Percentiles rank a stretch among this genome's conserved stretches.
phyloP scores from a whole-genome alignment of 768 basidiomycete genomes.

The Leccinum pellstonianum region DNA sequence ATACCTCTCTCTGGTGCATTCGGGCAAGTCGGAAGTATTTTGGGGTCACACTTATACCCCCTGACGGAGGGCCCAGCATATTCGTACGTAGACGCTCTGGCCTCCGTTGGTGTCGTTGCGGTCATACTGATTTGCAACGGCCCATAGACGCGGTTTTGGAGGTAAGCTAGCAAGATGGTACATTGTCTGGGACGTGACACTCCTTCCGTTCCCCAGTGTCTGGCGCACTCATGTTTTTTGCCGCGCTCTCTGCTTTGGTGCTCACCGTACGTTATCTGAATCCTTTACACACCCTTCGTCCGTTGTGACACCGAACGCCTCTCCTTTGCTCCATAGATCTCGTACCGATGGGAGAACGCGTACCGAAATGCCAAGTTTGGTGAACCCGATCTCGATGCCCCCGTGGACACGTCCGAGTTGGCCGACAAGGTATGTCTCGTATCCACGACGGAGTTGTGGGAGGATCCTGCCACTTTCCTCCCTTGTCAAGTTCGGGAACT shows the following conservation, averaged over 20 bases:
- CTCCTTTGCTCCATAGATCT: slow-evolving; percentile 40
- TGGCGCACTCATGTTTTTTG: slow-evolving; percentile 26
- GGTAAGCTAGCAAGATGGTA: background rate
- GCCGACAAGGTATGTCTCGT: slow-evolving; percentile 44
- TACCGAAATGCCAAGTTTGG: slow-evolving; percentile 55
- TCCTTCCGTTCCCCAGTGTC: background rate
- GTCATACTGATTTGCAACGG: background rate
- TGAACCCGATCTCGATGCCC: slow-evolving; percentile 42
- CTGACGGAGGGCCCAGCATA: slow-evolving; percentile 40
- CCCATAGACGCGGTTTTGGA: slow-evolving; percentile 21
- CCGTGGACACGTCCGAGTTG: slow-evolving; percentile 60
- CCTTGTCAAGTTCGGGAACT: background rate
- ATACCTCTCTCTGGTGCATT: slow-evolving; percentile 43
- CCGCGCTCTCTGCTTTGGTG: slow-evolving; percentile 16
- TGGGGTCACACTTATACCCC: slow-evolving; percentile 44
- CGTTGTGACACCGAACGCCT: background rate
- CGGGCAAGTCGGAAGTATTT: slow-evolving; percentile 40
- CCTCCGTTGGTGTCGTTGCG: background rate
- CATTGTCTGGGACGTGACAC: background rate
- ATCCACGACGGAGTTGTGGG: background rate
- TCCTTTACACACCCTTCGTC: background rate
- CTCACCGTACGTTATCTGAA: slow-evolving; percentile 18
- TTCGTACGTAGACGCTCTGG: slow-evolving; percentile 23
- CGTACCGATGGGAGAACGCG: slow-evolving; percentile 62
- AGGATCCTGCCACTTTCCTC: no score